Base-by-base conservation (phyloP, 2,329 filamentous ascomycete genomes). In the Bipolaris sorokiniana region DNA sequence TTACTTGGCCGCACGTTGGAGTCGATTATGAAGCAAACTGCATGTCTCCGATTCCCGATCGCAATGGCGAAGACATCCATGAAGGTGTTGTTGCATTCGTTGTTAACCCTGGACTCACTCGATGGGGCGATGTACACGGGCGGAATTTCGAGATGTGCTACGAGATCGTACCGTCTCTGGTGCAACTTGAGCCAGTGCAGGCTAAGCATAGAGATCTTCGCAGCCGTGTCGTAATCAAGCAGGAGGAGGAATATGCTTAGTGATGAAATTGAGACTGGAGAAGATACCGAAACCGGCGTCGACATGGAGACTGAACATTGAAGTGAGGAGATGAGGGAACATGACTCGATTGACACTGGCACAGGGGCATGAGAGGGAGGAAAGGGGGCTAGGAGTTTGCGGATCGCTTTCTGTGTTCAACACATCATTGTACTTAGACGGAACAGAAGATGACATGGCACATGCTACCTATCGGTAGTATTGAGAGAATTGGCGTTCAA, bases 121-220 rank as follows among this genome's bases (percentile, higher is more conserved):
- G 70, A 22, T 73, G 67, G 69, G 70, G 68, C 1, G 59, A 71
- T 62, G 54, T 53, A 0, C 53, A 64, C 22, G 68, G 67, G 2
- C 62, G 64, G 46, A 44, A 65, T 20, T 38, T 69, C 15, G 62
- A 66, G 11, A 40, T 63, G 1, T 46, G 56, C 5, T 59, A 65
- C 26, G 62, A 65, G 10, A 65, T 68, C 10, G 58, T 64, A 0
- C 57, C 55, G 5, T 41, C 48, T 31, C 11, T 51, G 7, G 53
- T 51, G 3, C 33, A 62, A 38, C 37, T 58, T 3, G 47, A 58
- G 15, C 16, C 36, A 15, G 26, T 22, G 15, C 31, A 38, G 31
- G 23, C 1, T 4, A 51, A 20, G 10, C 23, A 5, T n/a, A 18
- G 28, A n/a, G 11, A 5, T 28, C 5, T 23, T 11, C 3, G 6